Conservation (phyloP, 805 yeast species). For the Metschnikowia reukaufii region DNA sequence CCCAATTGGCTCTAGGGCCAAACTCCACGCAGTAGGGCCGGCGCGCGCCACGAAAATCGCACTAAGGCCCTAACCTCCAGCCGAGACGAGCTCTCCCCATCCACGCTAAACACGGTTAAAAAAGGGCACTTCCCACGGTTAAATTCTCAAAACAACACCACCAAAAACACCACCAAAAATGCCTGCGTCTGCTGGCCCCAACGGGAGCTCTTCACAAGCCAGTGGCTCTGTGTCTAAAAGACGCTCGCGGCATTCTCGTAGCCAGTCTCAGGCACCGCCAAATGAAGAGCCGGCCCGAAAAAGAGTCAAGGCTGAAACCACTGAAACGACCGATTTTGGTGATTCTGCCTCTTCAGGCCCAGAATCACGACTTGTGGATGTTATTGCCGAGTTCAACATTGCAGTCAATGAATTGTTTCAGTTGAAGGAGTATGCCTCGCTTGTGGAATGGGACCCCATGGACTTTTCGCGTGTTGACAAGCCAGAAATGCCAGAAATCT, state of each 20-base stretch:
- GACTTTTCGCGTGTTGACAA: conserved; percentile 30
- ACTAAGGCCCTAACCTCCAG: neutral
- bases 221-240: no score
- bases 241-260: conserved; percentile 4
- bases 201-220: neutral
- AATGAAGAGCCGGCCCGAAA: conserved; percentile 7
- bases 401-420: conserved; percentile 64
- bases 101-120: neutral
- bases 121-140: neutral
- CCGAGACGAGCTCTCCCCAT: neutral
- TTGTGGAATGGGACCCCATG: conserved; percentile 61
- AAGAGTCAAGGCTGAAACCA: conserved; percentile 10
- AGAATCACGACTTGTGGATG: conserved; percentile 28
- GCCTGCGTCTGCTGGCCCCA: conserved; percentile 12
- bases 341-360: neutral
- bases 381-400: conserved; percentile 47
- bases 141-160: neutral
- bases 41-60: neutral
- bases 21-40: no score
- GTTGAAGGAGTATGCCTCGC: conserved; percentile 57
- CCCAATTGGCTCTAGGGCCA: neutral
- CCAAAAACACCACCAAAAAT: conserved; percentile 1
- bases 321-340: neutral
- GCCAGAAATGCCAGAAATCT: conserved; percentile 33
- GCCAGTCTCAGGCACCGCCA: neutral